Base-by-base conservation (phyloP, 768 basidiomycete species). In the Podaxis sp. region DNA sequence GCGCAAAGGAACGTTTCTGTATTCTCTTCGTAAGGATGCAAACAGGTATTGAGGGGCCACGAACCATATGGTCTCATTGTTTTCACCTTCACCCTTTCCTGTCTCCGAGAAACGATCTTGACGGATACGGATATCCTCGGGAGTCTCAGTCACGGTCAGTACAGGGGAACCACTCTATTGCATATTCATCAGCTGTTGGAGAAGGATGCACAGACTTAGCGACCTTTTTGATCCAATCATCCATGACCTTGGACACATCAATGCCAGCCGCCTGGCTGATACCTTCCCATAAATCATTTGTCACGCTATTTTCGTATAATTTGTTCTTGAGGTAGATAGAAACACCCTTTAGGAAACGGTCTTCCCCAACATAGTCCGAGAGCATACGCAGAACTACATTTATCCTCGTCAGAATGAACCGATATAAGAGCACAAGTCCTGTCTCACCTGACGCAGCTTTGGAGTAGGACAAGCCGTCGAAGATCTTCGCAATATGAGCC, bases 101-200 rank as follows among this genome's bases (percentile, higher is more conserved):
- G 89, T 91, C 71, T 93, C 90, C 52, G 98, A 79, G 83, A 97
- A 99, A 19, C 97, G 84, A 72, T 97, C 92, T 76, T 99, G 97
- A 36, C 87, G 86, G 59, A 99, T 81, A 61, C 80, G 82, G 68
- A 99, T 87, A 9, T 88, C 89, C 48, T 82, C 84, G 0, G 79
- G 73, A 12, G 80, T 83, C 75, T 97, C 95, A 1, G 85, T 89
- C 51, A 99, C 93, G 33, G 87, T 90, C 60, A 99, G 73, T 26
- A 99, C 87, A 1, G 96, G 96, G 80, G 89, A 98, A 15, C 97
- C 97, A 52, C 81, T 79, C 77, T 78, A 53, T 51, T 30, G 51
- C 42, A n/a, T 26, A 15, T 63, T 17, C 24, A 19, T 62, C 19
- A 65, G 48, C 24, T 15, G 15, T 65, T 52, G 2, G 28, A 12